phyloP scores from a whole-genome alignment of 1,284 basidiomycete species.

The Ustilago lituana region DNA sequence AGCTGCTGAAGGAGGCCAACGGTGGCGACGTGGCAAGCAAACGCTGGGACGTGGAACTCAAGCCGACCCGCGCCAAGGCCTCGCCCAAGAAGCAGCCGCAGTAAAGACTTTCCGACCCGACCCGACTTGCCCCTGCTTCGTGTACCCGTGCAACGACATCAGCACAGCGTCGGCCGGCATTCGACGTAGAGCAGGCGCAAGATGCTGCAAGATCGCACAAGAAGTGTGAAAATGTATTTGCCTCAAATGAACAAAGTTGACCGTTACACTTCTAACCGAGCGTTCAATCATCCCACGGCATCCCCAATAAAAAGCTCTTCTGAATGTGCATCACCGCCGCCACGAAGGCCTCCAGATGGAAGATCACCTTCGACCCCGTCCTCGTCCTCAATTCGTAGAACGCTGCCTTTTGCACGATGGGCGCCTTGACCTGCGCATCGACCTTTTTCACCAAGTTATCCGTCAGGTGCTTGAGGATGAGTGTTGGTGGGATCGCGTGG shows the following conservation, averaged over 20 bases:
- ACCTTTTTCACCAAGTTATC: constrained; percentile 85
- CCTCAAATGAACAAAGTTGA: too few relatives aligned
- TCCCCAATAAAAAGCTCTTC: constrained; percentile 58
- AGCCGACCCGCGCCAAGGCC: constrained; percentile 17
- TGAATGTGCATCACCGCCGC: constrained; percentile 65
- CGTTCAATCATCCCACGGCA: constrained; percentile 50
- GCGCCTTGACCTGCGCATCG: constrained; percentile 71
- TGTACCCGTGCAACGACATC: too few relatives aligned
- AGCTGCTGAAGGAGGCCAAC: constrained; percentile 19
- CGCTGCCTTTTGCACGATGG: constrained; percentile 73
- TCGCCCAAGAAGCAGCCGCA: constrained; percentile 24
- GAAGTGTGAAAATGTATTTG: too few relatives aligned
- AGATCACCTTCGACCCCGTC: constrained; percentile 63
- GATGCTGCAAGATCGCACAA: too few relatives aligned
- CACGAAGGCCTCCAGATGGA: constrained; percentile 66
- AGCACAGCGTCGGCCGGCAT: too few relatives aligned
- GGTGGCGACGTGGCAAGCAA: constrained; percentile 32
- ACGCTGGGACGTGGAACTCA: constrained; percentile 37
- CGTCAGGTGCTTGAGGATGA: constrained; percentile 70
- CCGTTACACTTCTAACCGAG: too few relatives aligned
- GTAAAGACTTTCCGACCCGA: background rate
- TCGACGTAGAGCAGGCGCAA: too few relatives aligned
- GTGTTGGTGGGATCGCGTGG: constrained; percentile 95
- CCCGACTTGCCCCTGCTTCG: too few relatives aligned
- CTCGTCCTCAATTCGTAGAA: constrained; percentile 73